Evolutionary conservation across 2,329 filamentous ascomycete genomes (phyloP).

Genomic region (Sclerotinia sclerotiorum): DNA sequence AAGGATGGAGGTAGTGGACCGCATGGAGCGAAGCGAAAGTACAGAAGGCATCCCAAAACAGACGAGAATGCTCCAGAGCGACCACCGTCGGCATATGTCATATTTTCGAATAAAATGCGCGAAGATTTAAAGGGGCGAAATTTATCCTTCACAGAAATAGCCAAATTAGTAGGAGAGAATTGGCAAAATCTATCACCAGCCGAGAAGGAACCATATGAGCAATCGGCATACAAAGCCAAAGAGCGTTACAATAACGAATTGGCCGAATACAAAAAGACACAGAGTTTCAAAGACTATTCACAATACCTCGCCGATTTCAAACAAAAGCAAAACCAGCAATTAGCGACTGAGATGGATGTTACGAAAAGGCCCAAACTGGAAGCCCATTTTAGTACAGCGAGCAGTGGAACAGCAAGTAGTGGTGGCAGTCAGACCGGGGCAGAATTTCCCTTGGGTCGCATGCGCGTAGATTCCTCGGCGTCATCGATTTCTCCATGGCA

Average conservation of each 20-base stretch:
- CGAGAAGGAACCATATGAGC: slow-evolving; percentile 72
- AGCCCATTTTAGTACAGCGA: slow-evolving; percentile 31
- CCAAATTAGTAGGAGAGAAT: slow-evolving; percentile 76
- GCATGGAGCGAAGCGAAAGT: slow-evolving; percentile 65
- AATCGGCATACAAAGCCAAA: slow-evolving; percentile 69
- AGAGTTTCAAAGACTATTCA: slow-evolving; percentile 65
- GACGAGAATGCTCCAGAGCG: slow-evolving; percentile 79
- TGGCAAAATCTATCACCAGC: slow-evolving; percentile 70
- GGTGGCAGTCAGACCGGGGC: slow-evolving; percentile 29
- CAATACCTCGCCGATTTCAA: slow-evolving; percentile 78
- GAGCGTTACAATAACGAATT: slow-evolving; percentile 75
- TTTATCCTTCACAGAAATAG: slow-evolving; percentile 79
- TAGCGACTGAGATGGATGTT: slow-evolving; percentile 42
- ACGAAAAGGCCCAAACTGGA: slow-evolving; percentile 40
- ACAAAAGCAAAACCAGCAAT: slow-evolving; percentile 62
- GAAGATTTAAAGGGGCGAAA: slow-evolving; percentile 75
- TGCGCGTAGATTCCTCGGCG: slow-evolving; percentile 31
- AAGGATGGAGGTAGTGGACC: slow-evolving; percentile 47
- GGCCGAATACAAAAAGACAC: slow-evolving; percentile 74
- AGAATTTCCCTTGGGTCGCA: slow-evolving; percentile 28
- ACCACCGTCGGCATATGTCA: slow-evolving; percentile 78
- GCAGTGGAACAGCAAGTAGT: slow-evolving; percentile 33
- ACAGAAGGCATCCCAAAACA: slow-evolving; percentile 74
- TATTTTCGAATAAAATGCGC: slow-evolving; percentile 82
- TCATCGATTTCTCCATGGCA: slow-evolving; percentile 33